Base-by-base conservation (phyloP, 2,329 filamentous ascomycete genomes). In the Phialophora expanda region DNA sequence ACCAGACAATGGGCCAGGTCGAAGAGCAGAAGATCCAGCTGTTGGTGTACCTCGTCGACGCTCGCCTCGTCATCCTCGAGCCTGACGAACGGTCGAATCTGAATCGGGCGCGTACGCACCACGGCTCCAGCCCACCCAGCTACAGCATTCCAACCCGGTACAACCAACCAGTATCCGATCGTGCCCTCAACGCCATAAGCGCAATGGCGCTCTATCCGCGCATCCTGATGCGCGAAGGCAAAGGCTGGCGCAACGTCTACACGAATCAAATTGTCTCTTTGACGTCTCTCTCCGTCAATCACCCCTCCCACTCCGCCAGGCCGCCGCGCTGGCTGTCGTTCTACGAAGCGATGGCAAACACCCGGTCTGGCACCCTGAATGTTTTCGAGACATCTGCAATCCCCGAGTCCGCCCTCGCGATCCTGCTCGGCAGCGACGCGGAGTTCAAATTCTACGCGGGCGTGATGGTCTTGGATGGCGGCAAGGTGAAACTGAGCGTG, bases 171-270 rank as follows among this genome's bases (percentile, higher is more conserved):
- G 85, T 89, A 62, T 94, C 96, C 68, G 93, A 99, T 71, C 73
- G 89, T 0, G 83, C 97, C 26, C 84, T 92, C 5, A 87, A 89
- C 66, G 90, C 93, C 0, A 90, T 97, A 50, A 90, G 97, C 71
- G 91, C 93, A 0, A 96, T 92, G 87, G 93, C 92, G 60, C 97
- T 99, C 80, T 98, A 99, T 74, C 95, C 95, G 0, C 97, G 97
- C 74, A 85, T 99, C 17, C 84, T 98, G 3, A 87, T 90, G 28
- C 87, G 90, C 63, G 93, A 98, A 73, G 88, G 87, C 57, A 96
- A 93, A 80, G 92, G 91, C 12, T 90, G 93, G 84, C 89, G 93
- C 62, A 98, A 97, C 71, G 88, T 97, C 66, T 88, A 91, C 60
- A 98, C 97, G 79, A 97, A 96, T 76, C 94, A 98, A 77, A 86